Conservation (phyloP, 2,329 filamentous ascomycete species). For the Coleophoma eucalyptorum region DNA sequence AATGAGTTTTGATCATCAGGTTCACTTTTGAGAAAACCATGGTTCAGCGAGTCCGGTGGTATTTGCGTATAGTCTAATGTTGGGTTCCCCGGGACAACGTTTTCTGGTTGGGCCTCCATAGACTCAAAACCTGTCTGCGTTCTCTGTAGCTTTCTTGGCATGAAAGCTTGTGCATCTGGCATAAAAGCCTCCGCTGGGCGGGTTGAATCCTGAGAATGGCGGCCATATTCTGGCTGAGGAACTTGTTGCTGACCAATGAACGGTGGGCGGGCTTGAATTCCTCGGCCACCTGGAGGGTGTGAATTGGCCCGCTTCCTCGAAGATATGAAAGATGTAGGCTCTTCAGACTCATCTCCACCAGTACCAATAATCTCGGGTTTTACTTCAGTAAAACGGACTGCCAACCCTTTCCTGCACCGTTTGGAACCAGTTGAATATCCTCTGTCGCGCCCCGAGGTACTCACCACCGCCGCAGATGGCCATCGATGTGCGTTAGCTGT, state of each 20-base stretch:
- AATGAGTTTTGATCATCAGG: constrained; percentile 16
- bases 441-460: constrained; percentile 11
- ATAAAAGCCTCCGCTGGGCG: constrained; percentile 25
- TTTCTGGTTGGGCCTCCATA: constrained; percentile 8
- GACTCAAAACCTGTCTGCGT: constrained; percentile 50
- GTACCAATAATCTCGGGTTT: constrained; percentile 82
- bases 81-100: neutral
- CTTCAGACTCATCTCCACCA: constrained; percentile 81
- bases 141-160: constrained; percentile 49
- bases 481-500: constrained; percentile 44
- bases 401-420: constrained; percentile 60
- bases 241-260: constrained; percentile 2
- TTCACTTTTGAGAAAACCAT: constrained; percentile 1
- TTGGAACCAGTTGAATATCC: constrained; percentile 28
- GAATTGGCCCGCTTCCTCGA: constrained; percentile 39
- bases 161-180: constrained; percentile 31
- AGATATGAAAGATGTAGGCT: constrained; percentile 68
- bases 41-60: neutral
- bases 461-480: constrained; percentile 42
- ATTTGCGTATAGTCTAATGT: neutral
- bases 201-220: neutral
- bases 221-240: neutral
- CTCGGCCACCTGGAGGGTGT: constrained; percentile 12
- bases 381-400: constrained; percentile 69
- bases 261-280: neutral